phyloP scores from a whole-genome alignment of 1,284 basidiomycete genomes.

The Tilletia setariae region DNA sequence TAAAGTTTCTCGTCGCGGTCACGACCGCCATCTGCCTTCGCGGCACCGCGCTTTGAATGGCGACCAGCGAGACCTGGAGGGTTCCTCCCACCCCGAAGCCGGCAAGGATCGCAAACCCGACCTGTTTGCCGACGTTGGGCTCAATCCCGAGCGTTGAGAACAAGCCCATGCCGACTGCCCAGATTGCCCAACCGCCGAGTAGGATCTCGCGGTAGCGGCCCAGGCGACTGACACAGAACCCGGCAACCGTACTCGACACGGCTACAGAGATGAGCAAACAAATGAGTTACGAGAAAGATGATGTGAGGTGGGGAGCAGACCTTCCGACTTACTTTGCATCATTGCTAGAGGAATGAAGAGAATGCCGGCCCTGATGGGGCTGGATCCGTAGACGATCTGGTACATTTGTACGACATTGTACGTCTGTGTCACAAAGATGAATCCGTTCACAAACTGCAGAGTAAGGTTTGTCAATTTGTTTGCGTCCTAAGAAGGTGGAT shows the following conservation, averaged over 20 bases:
- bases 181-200: slow-evolving; percentile 63
- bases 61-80: slow-evolving; percentile 58
- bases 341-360: slow-evolving; percentile 67
- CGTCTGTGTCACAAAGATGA: slow-evolving; percentile 67
- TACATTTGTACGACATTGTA: slow-evolving; percentile 52
- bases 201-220: slow-evolving; percentile 68
- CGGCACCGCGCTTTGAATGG: slow-evolving; percentile 68
- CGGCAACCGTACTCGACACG: slow-evolving; percentile 56
- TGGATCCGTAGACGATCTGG: slow-evolving; percentile 67
- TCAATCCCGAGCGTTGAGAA: slow-evolving; percentile 63
- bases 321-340: slow-evolving; percentile 62
- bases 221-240: slow-evolving; percentile 65
- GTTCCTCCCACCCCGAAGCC: slow-evolving; percentile 68
- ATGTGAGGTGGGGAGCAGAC: too few relatives aligned
- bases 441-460: slow-evolving; percentile 22
- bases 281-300: too few relatives aligned
- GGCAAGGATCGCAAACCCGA: slow-evolving; percentile 67
- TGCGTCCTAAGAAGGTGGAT: too few relatives aligned
- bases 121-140: slow-evolving; percentile 62
- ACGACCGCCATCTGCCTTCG: slow-evolving; percentile 69
- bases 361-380: slow-evolving; percentile 64
- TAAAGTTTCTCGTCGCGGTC: slow-evolving; percentile 68
- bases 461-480: slow-evolving; percentile 36
- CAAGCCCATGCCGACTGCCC: slow-evolving; percentile 59
- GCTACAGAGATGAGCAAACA: slow-evolving; percentile 23